phyloP scores from a whole-genome alignment of 2,329 filamentous ascomycete species.

The Macrophomina phaseolina region DNA sequence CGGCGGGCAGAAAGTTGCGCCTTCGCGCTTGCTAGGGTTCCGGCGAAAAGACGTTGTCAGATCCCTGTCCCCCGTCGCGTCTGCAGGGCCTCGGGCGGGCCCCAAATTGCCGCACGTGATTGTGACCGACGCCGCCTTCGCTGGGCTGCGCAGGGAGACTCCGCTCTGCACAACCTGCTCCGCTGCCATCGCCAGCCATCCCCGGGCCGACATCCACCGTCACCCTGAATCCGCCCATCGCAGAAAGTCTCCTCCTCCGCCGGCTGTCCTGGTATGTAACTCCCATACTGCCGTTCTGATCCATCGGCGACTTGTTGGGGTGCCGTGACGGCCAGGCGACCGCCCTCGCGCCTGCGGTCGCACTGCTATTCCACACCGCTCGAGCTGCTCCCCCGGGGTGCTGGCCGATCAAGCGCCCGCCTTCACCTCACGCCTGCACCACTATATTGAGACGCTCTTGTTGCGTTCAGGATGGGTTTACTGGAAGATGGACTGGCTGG shows the following conservation, averaged over 20 bases:
- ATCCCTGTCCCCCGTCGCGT: constrained; percentile 6
- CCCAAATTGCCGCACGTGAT: background rate
- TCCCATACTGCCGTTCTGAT: constrained; percentile 7
- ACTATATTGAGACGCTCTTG: constrained; percentile 14
- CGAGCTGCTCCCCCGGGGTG: constrained; percentile 7
- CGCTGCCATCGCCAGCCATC: constrained; percentile 26
- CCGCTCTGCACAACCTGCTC: constrained; percentile 25
- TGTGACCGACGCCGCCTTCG: background rate
- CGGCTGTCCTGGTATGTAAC: constrained; percentile 23
- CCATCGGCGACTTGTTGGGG: constrained; percentile 12
- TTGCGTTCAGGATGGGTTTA: constrained; percentile 17
- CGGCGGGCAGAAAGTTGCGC: constrained; percentile 21
- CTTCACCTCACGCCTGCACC: constrained; percentile 10
- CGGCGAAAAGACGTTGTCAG: constrained; percentile 18
- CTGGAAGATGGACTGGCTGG: constrained; percentile 12
- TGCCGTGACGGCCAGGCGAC: constrained; percentile 8
- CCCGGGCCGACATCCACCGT: constrained; percentile 20
- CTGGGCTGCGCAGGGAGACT: constrained; percentile 19
- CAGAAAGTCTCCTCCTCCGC: background rate
- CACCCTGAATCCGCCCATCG: constrained; percentile 20
- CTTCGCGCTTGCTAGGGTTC: constrained; percentile 9
- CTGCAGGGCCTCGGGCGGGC: background rate
- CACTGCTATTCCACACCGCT: constrained; percentile 19
- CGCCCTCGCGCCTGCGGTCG: constrained; percentile 17
- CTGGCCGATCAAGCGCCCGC: background rate